Evolutionary conservation across 2,329 filamentous ascomycete genomes (phyloP).

Genomic region (Neospermospora avenae): DNA sequence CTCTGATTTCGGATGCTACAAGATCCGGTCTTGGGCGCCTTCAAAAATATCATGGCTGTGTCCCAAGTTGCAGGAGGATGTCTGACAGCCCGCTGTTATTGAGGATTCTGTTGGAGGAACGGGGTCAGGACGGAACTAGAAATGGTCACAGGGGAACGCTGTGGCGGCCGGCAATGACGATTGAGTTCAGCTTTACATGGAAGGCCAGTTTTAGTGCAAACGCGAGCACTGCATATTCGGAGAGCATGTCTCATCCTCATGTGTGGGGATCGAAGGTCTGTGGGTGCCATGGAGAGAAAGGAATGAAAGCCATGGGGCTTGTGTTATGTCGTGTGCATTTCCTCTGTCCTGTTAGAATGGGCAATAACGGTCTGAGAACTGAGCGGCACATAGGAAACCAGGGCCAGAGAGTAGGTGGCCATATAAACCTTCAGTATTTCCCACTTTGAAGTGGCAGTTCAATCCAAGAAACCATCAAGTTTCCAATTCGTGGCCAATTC

Average conservation of each 20-base stretch:
- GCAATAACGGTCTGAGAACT: not conserved
- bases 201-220: not conserved
- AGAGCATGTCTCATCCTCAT: not conserved
- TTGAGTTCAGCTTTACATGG: no score
- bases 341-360: no score
- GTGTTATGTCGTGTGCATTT: not conserved
- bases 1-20: not conserved
- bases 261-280: not conserved
- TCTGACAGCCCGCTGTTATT: not conserved
- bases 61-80: not conserved
- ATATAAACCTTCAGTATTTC: not conserved
- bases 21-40: not conserved
- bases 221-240: not conserved
- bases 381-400: not conserved
- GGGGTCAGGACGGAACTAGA: not conserved
- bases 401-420: not conserved
- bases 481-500: not conserved
- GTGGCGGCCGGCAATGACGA: not conserved
- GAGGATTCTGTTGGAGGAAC: not conserved
- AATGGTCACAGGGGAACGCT: not conserved
- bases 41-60: not conserved
- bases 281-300: not conserved
- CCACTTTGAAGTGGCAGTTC: not conserved
- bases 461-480: not conserved
- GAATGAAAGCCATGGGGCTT: not conserved